Evolutionary conservation across 2,329 filamentous ascomycete species (phyloP).

Genomic region (Apiospora malaysiana): DNA sequence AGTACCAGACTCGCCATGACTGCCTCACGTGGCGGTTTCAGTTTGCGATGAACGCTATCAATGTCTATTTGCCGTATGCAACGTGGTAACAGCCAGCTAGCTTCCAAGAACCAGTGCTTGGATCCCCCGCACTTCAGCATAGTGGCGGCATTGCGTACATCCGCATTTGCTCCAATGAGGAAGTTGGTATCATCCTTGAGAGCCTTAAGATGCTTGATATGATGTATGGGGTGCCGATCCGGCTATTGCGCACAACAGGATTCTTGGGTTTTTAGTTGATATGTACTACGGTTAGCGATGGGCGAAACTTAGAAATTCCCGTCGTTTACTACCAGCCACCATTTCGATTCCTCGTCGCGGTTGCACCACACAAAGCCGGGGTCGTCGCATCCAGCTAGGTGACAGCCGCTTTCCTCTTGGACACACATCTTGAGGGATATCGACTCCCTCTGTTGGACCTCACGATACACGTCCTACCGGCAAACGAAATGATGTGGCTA

Average conservation of each 20-base stretch:
- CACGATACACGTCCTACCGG: background rate
- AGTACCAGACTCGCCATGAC: background rate
- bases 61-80: background rate
- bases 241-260: background rate
- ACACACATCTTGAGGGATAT: background rate
- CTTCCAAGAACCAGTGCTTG: background rate
- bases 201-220: background rate
- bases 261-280: background rate
- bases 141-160: background rate
- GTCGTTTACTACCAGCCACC: background rate
- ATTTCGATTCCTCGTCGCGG: background rate
- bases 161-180: background rate
- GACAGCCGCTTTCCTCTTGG: background rate
- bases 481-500: background rate
- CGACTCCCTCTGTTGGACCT: background rate
- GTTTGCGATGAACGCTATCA: background rate
- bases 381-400: background rate
- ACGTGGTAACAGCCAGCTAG: background rate
- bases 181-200: background rate
- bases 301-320: background rate
- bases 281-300: background rate
- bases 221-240: slow-evolving; percentile 5
- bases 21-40: slow-evolving; percentile 4
- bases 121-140: slow-evolving; percentile 13
- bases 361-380: background rate